phyloP scores from a whole-genome alignment of 31 red algal species.

The Endocladia muricata region DNA sequence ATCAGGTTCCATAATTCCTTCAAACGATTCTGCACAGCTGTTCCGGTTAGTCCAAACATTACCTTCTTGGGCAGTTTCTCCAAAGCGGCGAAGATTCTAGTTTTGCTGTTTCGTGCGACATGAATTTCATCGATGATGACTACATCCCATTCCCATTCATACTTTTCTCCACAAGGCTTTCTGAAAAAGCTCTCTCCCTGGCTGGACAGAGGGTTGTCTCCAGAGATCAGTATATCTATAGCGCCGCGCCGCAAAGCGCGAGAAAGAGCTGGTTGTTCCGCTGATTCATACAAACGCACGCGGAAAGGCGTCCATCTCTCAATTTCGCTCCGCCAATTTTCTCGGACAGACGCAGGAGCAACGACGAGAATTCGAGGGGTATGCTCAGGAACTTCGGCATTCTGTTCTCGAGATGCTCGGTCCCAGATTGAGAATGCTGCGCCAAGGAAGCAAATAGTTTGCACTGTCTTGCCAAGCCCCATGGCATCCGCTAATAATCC shows the following conservation, averaged over 20 bases:
- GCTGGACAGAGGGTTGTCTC: slow-evolving; percentile 30
- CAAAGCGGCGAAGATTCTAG: slow-evolving; percentile 49
- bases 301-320: slow-evolving; percentile 69
- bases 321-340: slow-evolving; percentile 91
- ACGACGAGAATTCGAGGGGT: slow-evolving; percentile 59
- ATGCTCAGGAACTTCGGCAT: not conserved
- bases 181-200: slow-evolving; percentile 24
- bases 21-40: slow-evolving; percentile 86
- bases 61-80: slow-evolving; percentile 16
- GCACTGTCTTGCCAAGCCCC: slow-evolving; percentile 93
- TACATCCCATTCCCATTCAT: slow-evolving; percentile 69
- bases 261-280: slow-evolving; percentile 27
- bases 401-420: not conserved
- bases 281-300: slow-evolving; percentile 28
- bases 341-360: slow-evolving; percentile 57
- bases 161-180: not conserved
- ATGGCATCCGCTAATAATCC: slow-evolving; percentile 93
- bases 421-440: slow-evolving; percentile 57
- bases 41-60: slow-evolving; percentile 87
- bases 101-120: slow-evolving; percentile 71
- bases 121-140: slow-evolving; percentile 95
- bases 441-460: slow-evolving; percentile 73
- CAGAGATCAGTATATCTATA: slow-evolving; percentile 45
- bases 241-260: slow-evolving; percentile 16
- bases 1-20: slow-evolving; percentile 81